Evolutionary conservation across 345 rosid genomes (phyloP), one percentile per base, ranked within the genome.

Genomic region (Brassica incana): DNA sequence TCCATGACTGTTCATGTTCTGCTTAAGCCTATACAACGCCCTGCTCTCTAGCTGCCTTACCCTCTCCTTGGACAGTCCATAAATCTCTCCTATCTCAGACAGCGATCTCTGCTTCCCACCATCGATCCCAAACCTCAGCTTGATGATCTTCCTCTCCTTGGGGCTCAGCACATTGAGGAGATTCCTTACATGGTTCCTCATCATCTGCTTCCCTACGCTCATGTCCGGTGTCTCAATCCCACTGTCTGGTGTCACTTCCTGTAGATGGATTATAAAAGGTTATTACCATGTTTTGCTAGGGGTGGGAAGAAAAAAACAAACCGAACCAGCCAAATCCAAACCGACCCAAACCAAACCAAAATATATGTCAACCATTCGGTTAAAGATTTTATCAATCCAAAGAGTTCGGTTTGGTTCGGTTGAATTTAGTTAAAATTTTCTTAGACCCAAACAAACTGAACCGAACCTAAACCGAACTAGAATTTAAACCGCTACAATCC

Each of bases 31-130:
- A 83, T 86, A 82, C 62, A 90, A 54, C 16, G 97, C 95, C 62
- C 90, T 79, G 87, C 81, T 86, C 84, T 92, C 95, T 77, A 95
- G 77, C 66, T 95, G 95, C 64, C 99, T 79, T 43, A 90, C 93
- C 77, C 97, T 83, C 79, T 95, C 97, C 84, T 86, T 91, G 0
- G 92, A 84, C 67, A 95, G 75, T 40, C 96, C 93, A 56, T 84
- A 84, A 29, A 85, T 77, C 40, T 79, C 78, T 14, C 97, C 98
- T 3, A 92, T 84, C 77, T 88, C 98, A 2, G 91, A 82, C 45
- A 92, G 82, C 0, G 97, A 88, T 75, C 84, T 85, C 74, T 78
- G 87, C 48, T 83, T 87, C 0, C 91, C 90, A 0, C 84, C 95
- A 65, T 85, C 93, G 12, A 95, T 86, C 72, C 98, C 98, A 71